A percentile compares a stretch with the other conserved stretches of the same genome.
phyloP scores from a whole-genome alignment of 805 yeast species.

The Novakomyces olei region DNA sequence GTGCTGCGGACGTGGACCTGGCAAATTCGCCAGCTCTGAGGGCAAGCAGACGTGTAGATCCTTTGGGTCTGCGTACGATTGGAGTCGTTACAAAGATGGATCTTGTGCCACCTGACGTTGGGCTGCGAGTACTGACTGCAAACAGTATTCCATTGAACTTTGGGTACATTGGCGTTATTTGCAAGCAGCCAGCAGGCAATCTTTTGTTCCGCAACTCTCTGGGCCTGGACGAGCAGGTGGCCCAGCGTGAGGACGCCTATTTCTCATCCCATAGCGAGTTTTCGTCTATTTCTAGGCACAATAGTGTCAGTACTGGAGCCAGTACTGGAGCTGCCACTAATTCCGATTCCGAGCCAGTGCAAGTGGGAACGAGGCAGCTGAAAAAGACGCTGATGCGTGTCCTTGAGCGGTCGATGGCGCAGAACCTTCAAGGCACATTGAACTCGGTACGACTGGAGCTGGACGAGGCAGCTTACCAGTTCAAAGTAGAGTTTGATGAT shows the following conservation, averaged over 20 bases:
- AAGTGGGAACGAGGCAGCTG: constrained; percentile 52
- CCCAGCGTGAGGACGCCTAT: constrained; percentile 29
- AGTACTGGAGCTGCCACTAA: not conserved
- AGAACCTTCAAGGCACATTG: constrained; percentile 70
- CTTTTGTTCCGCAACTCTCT: constrained; percentile 19
- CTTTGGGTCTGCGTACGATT: constrained; percentile 82
- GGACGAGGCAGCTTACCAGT: constrained; percentile 79
- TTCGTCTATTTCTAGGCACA: constrained; percentile 11
- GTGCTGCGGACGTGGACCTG: constrained; percentile 93
- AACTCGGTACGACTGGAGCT: constrained; percentile 67
- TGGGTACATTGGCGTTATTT: constrained; percentile 98
- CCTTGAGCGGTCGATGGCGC: constrained; percentile 77
- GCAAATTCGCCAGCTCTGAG: constrained; percentile 89
- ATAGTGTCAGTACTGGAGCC: not conserved
- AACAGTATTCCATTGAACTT: constrained; percentile 70
- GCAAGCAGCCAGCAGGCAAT: constrained; percentile 38
- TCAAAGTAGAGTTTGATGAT: constrained; percentile 92
- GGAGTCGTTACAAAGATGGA: constrained; percentile 93
- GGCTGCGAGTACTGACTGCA: constrained; percentile 46
- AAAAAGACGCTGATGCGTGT: constrained; percentile 67
- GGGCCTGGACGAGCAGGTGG: constrained; percentile 29
- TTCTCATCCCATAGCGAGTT: constrained; percentile 41
- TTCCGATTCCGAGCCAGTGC: too few species aligned
- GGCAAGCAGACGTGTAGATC: constrained; percentile 77
- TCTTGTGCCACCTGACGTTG: constrained; percentile 56